These are phyloP conservation scores for Pezicula rhizophila DNA, from an alignment of 2,329 filamentous ascomycete genomes.

Conservation along the genomic window DNA sequence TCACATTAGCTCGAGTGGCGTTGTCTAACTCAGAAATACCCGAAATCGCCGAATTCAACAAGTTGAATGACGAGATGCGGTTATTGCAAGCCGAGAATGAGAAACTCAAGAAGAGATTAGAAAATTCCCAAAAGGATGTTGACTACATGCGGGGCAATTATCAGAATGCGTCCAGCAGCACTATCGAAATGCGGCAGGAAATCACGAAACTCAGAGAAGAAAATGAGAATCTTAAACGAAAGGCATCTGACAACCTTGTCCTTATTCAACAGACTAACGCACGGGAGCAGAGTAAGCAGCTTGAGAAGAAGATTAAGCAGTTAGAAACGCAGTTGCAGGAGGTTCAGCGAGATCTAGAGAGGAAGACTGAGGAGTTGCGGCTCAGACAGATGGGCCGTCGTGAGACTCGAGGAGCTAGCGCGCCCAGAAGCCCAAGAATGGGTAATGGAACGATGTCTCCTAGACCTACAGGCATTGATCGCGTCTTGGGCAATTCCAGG, in stretches of 20 bases:
- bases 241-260: slow-evolving; percentile 20
- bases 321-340: slow-evolving; percentile 21
- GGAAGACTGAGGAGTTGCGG: slow-evolving; percentile 31
- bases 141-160: slow-evolving; percentile 24
- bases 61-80: slow-evolving; percentile 31
- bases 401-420: slow-evolving; percentile 22
- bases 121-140: slow-evolving; percentile 16
- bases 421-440: slow-evolving; percentile 25
- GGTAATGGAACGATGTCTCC: slow-evolving; percentile 21
- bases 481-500: neutral
- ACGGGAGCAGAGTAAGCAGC: slow-evolving; percentile 10
- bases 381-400: slow-evolving; percentile 34
- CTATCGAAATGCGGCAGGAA: slow-evolving; percentile 12
- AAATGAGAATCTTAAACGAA: slow-evolving; percentile 10
- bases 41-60: slow-evolving; percentile 33
- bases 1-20: slow-evolving; percentile 18
- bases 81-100: slow-evolving; percentile 14
- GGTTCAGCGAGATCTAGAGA: slow-evolving; percentile 27
- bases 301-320: slow-evolving; percentile 15
- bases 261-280: slow-evolving; percentile 23
- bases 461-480: slow-evolving; percentile 1
- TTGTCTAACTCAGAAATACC: slow-evolving; percentile 29
- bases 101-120: slow-evolving; percentile 13
- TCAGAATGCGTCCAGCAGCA: slow-evolving; percentile 20
- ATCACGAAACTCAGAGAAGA: slow-evolving; percentile 13